A percentile compares a stretch with the other conserved stretches of the same genome.
Evolutionary conservation across 2,329 filamentous ascomycete genomes (phyloP).

Genomic region (Cladosporium austrohemisphaericum): DNA sequence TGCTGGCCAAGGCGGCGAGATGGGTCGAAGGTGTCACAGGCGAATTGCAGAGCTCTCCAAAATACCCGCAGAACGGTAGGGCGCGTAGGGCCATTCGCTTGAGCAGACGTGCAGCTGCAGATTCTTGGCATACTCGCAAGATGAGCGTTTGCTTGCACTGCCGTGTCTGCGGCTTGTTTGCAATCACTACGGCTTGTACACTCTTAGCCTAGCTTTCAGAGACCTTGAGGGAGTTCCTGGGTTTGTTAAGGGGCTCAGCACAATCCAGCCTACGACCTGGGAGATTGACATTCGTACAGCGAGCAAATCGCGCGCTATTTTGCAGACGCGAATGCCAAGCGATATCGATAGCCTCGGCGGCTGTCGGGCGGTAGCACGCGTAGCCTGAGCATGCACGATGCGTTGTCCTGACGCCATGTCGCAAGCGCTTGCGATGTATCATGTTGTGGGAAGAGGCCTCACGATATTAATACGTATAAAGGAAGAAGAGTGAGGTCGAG

Average conservation of each 20-base stretch:
- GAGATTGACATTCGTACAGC: neutral
- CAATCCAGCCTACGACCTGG: conserved; percentile 1
- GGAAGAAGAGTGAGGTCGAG: conserved; percentile 1
- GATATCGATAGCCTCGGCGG: conserved; percentile 1
- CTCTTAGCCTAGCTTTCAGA: neutral
- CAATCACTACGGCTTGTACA: neutral
- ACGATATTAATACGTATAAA: neutral
- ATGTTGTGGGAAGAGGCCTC: neutral
- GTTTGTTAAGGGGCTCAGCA: too few species aligned
- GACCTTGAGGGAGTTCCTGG: neutral
- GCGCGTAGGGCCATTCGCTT: conserved; percentile 8
- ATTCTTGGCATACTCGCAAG: neutral
- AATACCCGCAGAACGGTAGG: neutral
- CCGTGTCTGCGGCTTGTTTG: too few species aligned
- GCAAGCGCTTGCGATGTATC: neutral
- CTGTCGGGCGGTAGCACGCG: too few species aligned
- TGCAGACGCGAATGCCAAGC: conserved; percentile 1
- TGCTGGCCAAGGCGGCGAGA: conserved; percentile 12
- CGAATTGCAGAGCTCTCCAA: conserved; percentile 1
- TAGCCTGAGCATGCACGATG: conserved; percentile 1
- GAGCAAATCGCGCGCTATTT: too few species aligned
- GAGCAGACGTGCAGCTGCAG: neutral
- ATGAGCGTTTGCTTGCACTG: neutral
- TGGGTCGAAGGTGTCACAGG: conserved; percentile 1
- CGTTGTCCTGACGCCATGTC: conserved; percentile 2